These are phyloP conservation scores for Scedosporium minutisporum DNA, from an alignment of 2,329 filamentous ascomycete genomes.

Conservation along the genomic window DNA sequence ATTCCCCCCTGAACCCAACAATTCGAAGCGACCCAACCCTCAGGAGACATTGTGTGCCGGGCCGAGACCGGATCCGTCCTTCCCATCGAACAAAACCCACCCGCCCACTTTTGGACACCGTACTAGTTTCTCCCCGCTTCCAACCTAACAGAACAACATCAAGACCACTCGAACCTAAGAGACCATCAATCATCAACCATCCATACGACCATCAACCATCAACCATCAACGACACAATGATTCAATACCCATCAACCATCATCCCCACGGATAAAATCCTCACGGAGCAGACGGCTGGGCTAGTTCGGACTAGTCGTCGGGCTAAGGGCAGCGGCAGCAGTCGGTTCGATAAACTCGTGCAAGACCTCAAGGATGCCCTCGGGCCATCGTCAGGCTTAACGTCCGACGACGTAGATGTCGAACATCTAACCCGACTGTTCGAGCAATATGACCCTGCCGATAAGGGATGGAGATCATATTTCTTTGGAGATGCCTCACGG, in stretches of 20 bases:
- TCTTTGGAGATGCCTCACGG: conserved; percentile 58
- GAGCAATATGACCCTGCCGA: conserved; percentile 59
- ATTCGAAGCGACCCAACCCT: background rate
- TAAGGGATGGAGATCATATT: conserved; percentile 65
- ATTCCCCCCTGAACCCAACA: background rate
- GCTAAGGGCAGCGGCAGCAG: background rate
- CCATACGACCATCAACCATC: background rate
- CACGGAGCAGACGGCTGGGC: background rate
- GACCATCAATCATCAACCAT: background rate
- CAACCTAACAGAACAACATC: background rate
- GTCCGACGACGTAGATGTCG: conserved; percentile 70
- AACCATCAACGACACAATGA: background rate
- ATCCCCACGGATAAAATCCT: conserved; percentile 1
- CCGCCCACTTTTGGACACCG: background rate
- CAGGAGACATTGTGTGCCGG: background rate
- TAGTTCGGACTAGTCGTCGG: conserved; percentile 2
- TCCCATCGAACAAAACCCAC: background rate
- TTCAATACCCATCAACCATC: conserved; percentile 2
- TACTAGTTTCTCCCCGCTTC: background rate
- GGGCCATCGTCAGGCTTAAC: conserved; percentile 75
- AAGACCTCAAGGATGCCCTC: conserved; percentile 62
- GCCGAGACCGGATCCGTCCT: background rate
- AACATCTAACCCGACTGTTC: conserved; percentile 65
- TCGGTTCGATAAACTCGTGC: conserved; percentile 60
- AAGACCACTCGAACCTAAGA: background rate